These are phyloP conservation scores for Psophocarpus tetragonolobus DNA, from an alignment of 306 rosid species.

Conservation along the genomic window DNA sequence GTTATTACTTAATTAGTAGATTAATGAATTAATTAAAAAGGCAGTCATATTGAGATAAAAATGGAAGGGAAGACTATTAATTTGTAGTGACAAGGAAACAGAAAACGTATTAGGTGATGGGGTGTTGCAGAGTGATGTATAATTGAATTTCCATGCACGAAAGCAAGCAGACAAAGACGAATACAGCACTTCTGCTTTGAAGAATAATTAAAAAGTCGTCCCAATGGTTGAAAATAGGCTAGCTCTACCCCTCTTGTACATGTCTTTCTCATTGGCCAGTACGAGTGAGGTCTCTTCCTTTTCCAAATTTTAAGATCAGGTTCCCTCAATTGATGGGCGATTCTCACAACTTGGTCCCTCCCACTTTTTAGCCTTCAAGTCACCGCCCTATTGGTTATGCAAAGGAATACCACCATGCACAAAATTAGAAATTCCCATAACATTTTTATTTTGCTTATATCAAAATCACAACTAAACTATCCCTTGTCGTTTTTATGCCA, in stretches of 20 bases:
- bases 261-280: not conserved
- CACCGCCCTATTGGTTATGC: conserved; percentile 11
- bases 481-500: conserved; percentile 11
- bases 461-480: conserved; percentile 25
- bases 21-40: too few species aligned
- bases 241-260: not conserved
- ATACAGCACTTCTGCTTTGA: not conserved
- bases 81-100: too few species aligned
- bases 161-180: conserved; percentile 12
- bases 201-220: conserved; percentile 1
- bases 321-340: conserved; percentile 1
- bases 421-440: not conserved
- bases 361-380: conserved; percentile 18
- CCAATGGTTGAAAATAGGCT: conserved; percentile 9
- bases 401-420: not conserved
- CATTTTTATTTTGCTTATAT: not conserved
- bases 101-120: too few species aligned
- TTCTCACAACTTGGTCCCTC: conserved; percentile 20
- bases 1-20: too few species aligned
- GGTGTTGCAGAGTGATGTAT: too few species aligned
- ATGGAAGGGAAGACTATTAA: too few species aligned
- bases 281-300: conserved; percentile 28
- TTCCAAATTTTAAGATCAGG: conserved; percentile 15
- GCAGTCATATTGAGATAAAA: too few species aligned
- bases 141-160: not conserved